Conservation (phyloP, 768 basidiomycete genomes). For the Pleurotus salmoneostramineus region DNA sequence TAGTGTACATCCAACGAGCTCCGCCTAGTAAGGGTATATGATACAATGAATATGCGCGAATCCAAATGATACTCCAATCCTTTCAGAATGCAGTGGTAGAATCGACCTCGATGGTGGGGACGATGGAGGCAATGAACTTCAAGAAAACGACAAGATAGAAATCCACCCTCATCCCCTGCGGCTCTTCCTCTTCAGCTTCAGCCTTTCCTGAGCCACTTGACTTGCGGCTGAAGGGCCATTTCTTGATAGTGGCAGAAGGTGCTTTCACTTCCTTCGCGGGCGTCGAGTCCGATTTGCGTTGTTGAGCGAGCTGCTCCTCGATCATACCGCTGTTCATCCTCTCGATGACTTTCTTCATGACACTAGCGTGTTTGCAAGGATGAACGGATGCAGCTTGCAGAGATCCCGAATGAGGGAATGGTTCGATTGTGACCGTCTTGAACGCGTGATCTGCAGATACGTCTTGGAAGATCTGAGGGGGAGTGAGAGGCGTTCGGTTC, state of each 20-base stretch:
- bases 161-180: slow-evolving; percentile 93
- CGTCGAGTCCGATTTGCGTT: slow-evolving; percentile 39
- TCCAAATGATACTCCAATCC: background rate
- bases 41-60: background rate
- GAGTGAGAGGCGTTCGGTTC: slow-evolving; percentile 87
- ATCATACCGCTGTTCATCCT: slow-evolving; percentile 91
- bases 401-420: slow-evolving; percentile 89
- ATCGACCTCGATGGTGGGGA: slow-evolving; percentile 98
- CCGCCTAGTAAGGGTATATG: background rate
- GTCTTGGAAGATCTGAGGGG: slow-evolving; percentile 93
- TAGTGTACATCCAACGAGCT: slow-evolving; percentile 10
- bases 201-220: slow-evolving; percentile 58
- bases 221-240: slow-evolving; percentile 82
- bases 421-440: slow-evolving; percentile 98
- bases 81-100: slow-evolving; percentile 74
- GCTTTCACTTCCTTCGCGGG: slow-evolving; percentile 37
- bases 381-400: slow-evolving; percentile 92
- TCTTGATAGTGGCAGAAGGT: slow-evolving; percentile 54
- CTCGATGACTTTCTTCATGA: slow-evolving; percentile 99
- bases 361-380: slow-evolving; percentile 97
- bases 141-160: slow-evolving; percentile 98
- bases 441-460: slow-evolving; percentile 95
- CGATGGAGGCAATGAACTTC: slow-evolving; percentile 98
- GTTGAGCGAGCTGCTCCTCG: slow-evolving; percentile 73
- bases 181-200: slow-evolving; percentile 61